phyloP scores from a whole-genome alignment of 306 rosid species.

The Acacia acuminata region DNA sequence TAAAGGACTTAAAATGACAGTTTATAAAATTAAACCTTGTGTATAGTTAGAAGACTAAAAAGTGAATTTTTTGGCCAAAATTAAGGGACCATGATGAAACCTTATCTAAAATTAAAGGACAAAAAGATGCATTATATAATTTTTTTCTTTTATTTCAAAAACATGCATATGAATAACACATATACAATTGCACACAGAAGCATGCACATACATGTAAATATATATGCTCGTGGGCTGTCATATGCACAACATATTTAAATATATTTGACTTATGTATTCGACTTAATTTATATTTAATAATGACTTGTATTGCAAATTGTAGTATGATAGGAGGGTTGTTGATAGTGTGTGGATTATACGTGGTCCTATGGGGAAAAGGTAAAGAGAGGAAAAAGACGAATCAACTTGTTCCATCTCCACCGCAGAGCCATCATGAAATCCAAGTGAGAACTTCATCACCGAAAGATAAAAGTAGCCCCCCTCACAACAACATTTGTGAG shows the following conservation, averaged over 20 bases:
- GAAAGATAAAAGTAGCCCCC: background rate
- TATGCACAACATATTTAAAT: background rate
- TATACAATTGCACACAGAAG: background rate
- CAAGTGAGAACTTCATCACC: background rate
- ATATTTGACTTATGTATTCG: background rate
- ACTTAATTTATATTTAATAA: background rate
- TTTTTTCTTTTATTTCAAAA: too few species aligned
- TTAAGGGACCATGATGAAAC: too few species aligned
- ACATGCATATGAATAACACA: too few species aligned
- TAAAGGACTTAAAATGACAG: too few species aligned
- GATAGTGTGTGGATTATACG: conserved; percentile 36
- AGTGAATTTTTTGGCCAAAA: too few species aligned
- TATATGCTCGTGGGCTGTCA: background rate
- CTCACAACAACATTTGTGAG: background rate
- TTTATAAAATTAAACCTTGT: too few species aligned
- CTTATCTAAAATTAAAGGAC: too few species aligned
- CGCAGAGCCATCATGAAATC: background rate
- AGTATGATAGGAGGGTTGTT: conserved; percentile 21
- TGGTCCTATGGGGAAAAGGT: conserved; percentile 37
- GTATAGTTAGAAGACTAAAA: too few species aligned
- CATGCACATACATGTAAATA: too few species aligned
- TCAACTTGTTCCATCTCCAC: background rate
- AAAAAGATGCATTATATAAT: too few species aligned
- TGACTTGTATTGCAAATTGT: background rate
- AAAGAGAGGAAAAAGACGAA: conserved; percentile 25